Percentiles rank a stretch among this genome's conserved stretches.
phyloP scores from a whole-genome alignment of 495 filamentous ascomycete genomes.

The Polyplosphaeria fusca region DNA sequence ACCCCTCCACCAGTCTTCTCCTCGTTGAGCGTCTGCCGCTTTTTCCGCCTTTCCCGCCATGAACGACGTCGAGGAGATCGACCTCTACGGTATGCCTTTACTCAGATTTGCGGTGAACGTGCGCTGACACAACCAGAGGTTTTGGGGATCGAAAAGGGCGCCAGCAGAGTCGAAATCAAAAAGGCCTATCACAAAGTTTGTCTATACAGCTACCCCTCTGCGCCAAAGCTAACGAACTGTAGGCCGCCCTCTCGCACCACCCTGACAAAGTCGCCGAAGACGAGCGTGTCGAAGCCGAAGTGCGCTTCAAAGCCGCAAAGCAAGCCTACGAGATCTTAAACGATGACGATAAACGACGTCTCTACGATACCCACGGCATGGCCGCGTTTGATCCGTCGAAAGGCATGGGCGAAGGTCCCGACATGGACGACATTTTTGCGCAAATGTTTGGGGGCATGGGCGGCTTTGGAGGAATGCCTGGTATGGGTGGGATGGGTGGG shows the following conservation, averaged over 20 bases:
- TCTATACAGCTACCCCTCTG: conserved; percentile 41
- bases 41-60: conserved; percentile 10
- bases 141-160: conserved; percentile 65
- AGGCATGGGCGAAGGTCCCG: conserved; percentile 64
- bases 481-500: conserved; percentile 55
- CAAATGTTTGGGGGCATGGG: conserved; percentile 80
- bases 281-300: conserved; percentile 76
- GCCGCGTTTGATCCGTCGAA: conserved; percentile 71
- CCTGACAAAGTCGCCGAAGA: conserved; percentile 94
- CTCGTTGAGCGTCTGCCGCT: too few relatives aligned
- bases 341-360: conserved; percentile 86
- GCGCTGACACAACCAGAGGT: conserved; percentile 54
- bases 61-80: conserved; percentile 50
- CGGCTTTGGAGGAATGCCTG: conserved; percentile 52
- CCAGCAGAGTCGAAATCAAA: conserved; percentile 82
- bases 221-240: conserved; percentile 9
- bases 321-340: conserved; percentile 97
- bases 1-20: too few relatives aligned
- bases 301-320: conserved; percentile 84
- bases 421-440: conserved; percentile 84
- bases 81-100: conserved; percentile 61
- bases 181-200: conserved; percentile 98
- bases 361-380: conserved; percentile 96
- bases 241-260: conserved; percentile 86
- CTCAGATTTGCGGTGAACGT: conserved; percentile 1